Base-by-base conservation (phyloP, 2,329 filamentous ascomycete species). In the Dryadomyces quercivorus region DNA sequence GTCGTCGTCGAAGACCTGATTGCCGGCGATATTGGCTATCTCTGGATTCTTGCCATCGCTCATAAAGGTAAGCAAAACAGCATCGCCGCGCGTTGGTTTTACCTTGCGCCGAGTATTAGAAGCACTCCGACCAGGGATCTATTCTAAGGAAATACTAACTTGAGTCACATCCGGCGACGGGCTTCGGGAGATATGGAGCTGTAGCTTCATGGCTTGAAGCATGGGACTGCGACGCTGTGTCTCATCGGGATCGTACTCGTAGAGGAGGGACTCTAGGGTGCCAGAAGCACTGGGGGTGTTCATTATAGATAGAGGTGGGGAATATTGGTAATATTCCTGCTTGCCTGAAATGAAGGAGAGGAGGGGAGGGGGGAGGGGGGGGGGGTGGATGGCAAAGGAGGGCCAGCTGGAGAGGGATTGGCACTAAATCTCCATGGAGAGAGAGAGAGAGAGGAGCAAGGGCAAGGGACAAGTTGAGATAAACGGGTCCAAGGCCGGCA, bases 1-100 rank as follows among this genome's bases (percentile, higher is more conserved):
- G 22, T 56, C 47, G 47, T 57, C 54, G 31, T 50, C 51, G 9
- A 86, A 70, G 21, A 78, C 73, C 59, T 74, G 65, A 58, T 71
- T 69, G 59, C 75, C 77, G 55, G 80, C 84, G 63, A 70, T 65
- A 59, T 69, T 70, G 56, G 83, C 82, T 63, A 88, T 77, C 51
- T 89, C 82, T 51, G 78, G 81, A 60, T 74, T 73, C 63, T 81
- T 81, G 63, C 82, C 80, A 63, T 74, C 78, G 61, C 72, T 79
- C 71, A 91, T 75, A 66, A 76, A 73, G 55, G 72, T 69, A 59
- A 92, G 75, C 66, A 92, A 74, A 59, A 88, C 81, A 61, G 75
- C 79, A 75, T 86, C 82, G 61, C 78, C 80, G 64, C 78, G 78
- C 62, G 71, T 80, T 45, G 77, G 72, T 60, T 68, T 72, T 58